phyloP scores from a whole-genome alignment of 148 eudicot genomes.

The Chenopodium formosanum region DNA sequence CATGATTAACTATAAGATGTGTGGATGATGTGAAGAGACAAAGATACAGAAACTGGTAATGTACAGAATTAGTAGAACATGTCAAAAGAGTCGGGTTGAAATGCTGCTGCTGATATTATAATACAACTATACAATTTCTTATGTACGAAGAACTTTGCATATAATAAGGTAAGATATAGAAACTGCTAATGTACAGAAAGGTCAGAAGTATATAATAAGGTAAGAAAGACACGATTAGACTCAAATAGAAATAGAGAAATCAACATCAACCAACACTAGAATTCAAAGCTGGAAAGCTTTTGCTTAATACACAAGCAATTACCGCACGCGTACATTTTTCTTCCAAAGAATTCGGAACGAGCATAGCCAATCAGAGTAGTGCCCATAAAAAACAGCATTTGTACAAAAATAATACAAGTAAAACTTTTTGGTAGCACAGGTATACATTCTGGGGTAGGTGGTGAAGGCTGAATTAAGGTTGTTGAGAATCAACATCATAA shows the following conservation, averaged over 20 bases:
- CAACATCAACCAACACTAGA: neutral
- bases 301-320: constrained; percentile 7
- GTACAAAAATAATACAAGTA: neutral
- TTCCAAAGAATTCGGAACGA: constrained; percentile 22
- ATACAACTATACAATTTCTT: too few species aligned
- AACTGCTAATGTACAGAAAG: too few species aligned
- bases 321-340: neutral
- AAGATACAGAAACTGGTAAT: neutral
- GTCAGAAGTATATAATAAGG: neutral
- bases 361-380: constrained; percentile 7
- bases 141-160: too few species aligned
- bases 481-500: constrained; percentile 13
- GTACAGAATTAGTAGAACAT: too few species aligned
- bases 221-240: neutral
- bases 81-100: neutral
- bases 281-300: neutral
- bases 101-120: neutral
- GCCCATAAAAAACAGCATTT: neutral
- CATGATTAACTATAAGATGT: neutral
- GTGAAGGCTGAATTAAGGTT: constrained; percentile 7
- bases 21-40: neutral
- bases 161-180: too few species aligned
- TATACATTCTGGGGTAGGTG: constrained; percentile 13
- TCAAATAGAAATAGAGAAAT: neutral
- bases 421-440: neutral